Conservation (phyloP, 345 rosid species). For the Aegle marmelos region DNA sequence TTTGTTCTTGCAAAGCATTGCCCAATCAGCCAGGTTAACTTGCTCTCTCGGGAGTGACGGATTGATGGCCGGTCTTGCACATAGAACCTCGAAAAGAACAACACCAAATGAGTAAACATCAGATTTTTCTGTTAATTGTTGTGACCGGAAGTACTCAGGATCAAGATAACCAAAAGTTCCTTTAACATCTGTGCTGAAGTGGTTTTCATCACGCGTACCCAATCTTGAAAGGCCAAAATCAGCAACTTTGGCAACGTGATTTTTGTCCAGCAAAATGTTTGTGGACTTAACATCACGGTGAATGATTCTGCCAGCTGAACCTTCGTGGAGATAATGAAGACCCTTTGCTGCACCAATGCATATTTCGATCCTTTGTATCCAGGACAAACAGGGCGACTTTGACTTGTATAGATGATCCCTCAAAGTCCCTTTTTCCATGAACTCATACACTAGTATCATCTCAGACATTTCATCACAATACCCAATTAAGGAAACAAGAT, state of each 20-base stretch:
- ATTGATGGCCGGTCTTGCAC: conserved; percentile 47
- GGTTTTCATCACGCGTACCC: not conserved
- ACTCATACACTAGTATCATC: conserved; percentile 63
- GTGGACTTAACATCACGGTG: conserved; percentile 65
- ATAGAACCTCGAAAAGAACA: conserved; percentile 51
- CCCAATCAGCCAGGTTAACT: conserved; percentile 59
- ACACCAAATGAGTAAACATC: conserved; percentile 63
- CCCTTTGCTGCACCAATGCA: conserved; percentile 61
- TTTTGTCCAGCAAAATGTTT: conserved; percentile 51
- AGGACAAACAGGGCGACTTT: conserved; percentile 33
- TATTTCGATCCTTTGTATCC: conserved; percentile 58
- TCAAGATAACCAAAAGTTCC: conserved; percentile 62
- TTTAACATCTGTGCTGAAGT: conserved; percentile 39
- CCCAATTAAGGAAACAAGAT: conserved; percentile 71
- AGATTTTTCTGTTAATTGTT: conserved; percentile 51
- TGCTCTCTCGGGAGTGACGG: conserved; percentile 33
- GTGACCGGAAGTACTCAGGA: conserved; percentile 50
- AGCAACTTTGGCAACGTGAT: conserved; percentile 48
- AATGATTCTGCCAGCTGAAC: conserved; percentile 39
- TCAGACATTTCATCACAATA: conserved; percentile 61
- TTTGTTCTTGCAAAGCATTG: conserved; percentile 21
- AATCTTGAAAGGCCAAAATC: conserved; percentile 58
- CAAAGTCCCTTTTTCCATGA: conserved; percentile 56
- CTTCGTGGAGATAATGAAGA: conserved; percentile 50
- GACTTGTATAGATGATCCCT: conserved; percentile 47